Base-by-base conservation (phyloP, 345 rosid species). In the Melaleuca quinquenervia region DNA sequence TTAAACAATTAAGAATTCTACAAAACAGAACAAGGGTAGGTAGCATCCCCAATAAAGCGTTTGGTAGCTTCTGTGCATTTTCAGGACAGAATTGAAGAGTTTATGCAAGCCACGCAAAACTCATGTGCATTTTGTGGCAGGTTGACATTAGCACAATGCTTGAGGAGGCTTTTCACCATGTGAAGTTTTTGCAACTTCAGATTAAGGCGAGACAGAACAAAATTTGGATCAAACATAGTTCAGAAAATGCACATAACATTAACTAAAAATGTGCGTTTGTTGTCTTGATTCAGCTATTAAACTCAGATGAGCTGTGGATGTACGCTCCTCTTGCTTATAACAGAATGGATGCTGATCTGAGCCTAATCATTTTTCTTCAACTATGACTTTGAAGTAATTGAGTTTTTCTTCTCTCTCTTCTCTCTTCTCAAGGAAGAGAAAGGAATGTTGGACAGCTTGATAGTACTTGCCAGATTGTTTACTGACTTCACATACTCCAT, bases 291-390 rank as follows among this genome's bases (percentile, higher is more conserved):
- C 88, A 96, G 98, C 90, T 94, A 50, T 88, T 94, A 82, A 96
- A 98, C 93, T 95, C 98, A 13, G 98, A 95, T 89, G 98, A 93
- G 50, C 87, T 94, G 75, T 96, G 99, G 99, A 96, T 96, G 96
- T 95, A 92, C 50, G 96, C 98, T 52, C 98, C 99, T 54, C 84
- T 96, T 29, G 96, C 96, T 88, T 93, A 92, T 94, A 95, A 93
- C 56, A 98, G 98, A 74, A 70, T 94, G 5, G 97, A 94, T 83
- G 86, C 92, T 86, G 94, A 94, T 80, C 93, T 95, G 85, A 90
- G 91, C 92, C 91, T 90, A 84, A 94, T 92, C 88, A 83, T 93
- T 85, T 89, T 91, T 88, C 74, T 89, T 32, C 80, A 70, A 70
- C 26, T 70, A 36, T 70, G 80, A 70, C 48, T 21, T 10, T 70